Percentiles rank a stretch among this genome's conserved stretches.
Evolutionary conservation across 2,329 filamentous ascomycete species (phyloP).

Genomic region (Aspergillus novoparasiticus): DNA sequence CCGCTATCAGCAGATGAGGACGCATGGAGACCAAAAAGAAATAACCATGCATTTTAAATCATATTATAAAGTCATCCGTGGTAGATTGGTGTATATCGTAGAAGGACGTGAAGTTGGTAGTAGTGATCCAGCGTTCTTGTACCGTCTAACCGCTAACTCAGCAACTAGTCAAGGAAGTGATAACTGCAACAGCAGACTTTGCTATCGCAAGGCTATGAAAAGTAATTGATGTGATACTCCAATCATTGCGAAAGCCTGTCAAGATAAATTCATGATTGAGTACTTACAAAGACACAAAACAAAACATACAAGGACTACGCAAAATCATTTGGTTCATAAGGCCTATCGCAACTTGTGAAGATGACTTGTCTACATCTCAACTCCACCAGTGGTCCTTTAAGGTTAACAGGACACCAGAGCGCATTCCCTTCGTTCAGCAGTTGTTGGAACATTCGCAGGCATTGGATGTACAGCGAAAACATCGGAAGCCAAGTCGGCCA

Average conservation of each 20-base stretch:
- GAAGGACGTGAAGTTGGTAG: too few species aligned
- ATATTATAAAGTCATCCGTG: too few species aligned
- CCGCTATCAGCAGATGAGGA: too few species aligned
- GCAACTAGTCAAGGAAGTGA: neutral
- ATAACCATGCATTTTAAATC: too few species aligned
- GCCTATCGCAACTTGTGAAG: neutral
- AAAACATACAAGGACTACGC: neutral
- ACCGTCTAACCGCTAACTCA: neutral
- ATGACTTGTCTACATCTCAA: too few species aligned
- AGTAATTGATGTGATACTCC: neutral
- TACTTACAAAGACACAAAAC: neutral
- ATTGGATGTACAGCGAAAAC: neutral
- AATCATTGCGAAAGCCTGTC: neutral
- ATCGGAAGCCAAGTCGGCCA: neutral
- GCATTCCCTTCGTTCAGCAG: neutral
- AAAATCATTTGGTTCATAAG: neutral
- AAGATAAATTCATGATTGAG: neutral
- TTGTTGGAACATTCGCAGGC: neutral
- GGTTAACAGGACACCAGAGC: neutral
- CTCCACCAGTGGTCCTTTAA: neutral
- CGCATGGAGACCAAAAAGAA: too few species aligned
- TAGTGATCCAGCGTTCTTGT: fast-evolving
- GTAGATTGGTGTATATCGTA: too few species aligned
- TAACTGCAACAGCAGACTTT: too few species aligned
- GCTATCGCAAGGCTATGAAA: too few species aligned